Evolutionary conservation across 257 asterid species (phyloP).

Genomic region (Parsonsia alboflavescens): DNA sequence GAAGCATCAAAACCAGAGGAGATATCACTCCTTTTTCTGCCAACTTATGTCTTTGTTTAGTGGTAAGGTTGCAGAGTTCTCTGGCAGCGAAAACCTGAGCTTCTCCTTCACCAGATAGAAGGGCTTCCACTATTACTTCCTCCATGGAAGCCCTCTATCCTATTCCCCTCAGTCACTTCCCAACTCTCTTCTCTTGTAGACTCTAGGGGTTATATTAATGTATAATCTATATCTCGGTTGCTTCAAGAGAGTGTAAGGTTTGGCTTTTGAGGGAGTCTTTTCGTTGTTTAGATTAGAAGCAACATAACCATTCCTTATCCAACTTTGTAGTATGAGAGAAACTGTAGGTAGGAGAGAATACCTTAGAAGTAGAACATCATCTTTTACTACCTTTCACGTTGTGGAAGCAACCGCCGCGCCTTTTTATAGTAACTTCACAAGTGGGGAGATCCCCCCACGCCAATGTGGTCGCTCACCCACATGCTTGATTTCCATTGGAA

Average conservation of each 20-base stretch:
- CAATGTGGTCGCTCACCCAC: neutral
- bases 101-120: conserved; percentile 49
- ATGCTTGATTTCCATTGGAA: conserved; percentile 5
- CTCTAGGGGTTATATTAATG: neutral
- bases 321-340: conserved; percentile 13
- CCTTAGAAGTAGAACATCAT: conserved; percentile 16
- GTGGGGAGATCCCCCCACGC: conserved; percentile 12
- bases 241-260: conserved; percentile 60
- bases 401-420: conserved; percentile 24
- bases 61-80: conserved; percentile 39
- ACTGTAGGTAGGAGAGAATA: conserved; percentile 11
- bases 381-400: conserved; percentile 20
- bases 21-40: conserved; percentile 50
- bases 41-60: conserved; percentile 45
- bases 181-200: neutral
- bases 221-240: conserved; percentile 29
- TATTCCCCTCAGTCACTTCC: conserved; percentile 7
- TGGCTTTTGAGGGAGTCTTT: conserved; percentile 27
- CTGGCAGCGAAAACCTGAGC: conserved; percentile 52
- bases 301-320: conserved; percentile 41
- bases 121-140: conserved; percentile 56
- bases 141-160: conserved; percentile 39
- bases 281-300: conserved; percentile 68
- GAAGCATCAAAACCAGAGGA: conserved; percentile 57
- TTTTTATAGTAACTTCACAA: conserved; percentile 18